These are phyloP conservation scores for Endogone sp. DNA, from an alignment of 192 early-diverging fungal species.

Conservation along the genomic window DNA sequence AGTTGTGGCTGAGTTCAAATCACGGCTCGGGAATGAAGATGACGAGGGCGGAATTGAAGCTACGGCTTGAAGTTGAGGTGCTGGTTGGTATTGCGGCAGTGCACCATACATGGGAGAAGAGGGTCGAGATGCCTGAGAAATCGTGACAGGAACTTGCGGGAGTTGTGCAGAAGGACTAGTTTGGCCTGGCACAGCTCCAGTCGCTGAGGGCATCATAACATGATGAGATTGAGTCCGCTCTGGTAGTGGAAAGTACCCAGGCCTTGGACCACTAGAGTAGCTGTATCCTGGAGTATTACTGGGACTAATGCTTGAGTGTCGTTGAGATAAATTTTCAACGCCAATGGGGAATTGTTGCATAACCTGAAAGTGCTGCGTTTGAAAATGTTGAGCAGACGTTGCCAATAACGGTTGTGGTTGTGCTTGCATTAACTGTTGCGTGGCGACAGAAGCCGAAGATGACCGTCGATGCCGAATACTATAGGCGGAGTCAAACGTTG, in stretches of 20 bases:
- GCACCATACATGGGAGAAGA: background rate
- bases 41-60: background rate
- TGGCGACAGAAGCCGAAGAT: background rate
- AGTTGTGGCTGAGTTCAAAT: background rate
- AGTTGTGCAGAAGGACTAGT: background rate
- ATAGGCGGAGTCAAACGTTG: slow-evolving; percentile 13
- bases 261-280: background rate
- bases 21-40: background rate
- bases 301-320: background rate
- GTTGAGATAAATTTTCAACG: background rate
- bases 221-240: background rate
- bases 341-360: slow-evolving; percentile 16
- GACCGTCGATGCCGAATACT: background rate
- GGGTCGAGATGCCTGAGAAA: background rate
- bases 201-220: background rate
- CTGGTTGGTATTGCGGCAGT: background rate
- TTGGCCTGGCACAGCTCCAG: background rate
- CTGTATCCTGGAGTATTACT: background rate
- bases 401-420: too few relatives aligned
- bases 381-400: background rate
- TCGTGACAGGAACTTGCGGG: background rate
- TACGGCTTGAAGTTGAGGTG: too few relatives aligned
- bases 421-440: too few relatives aligned
- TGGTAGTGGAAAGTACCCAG: background rate
- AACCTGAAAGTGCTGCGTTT: slow-evolving; percentile 12